Evolutionary conservation across 179 eudicot genomes (phyloP), one percentile per base, ranked within the genome.

Genomic region (Pouteria campechiana): DNA sequence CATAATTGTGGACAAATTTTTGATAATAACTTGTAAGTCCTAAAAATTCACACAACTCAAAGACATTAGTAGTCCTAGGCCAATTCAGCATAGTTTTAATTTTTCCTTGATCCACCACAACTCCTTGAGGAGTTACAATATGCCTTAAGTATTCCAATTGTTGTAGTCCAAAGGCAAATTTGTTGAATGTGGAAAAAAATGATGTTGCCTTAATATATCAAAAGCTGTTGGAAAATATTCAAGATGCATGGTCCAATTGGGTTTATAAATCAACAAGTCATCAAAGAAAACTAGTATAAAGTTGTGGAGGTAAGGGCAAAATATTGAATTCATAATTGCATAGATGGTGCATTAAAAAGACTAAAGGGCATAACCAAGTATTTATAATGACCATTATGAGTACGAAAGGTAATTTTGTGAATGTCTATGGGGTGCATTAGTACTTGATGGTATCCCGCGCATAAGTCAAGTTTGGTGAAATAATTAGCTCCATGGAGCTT

Each of bases 271-370:
- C 2, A 41, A 6, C 6, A 24, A 12, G 7, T 23, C 46, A 4
- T 41, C 46, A 6, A 41, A 24, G 16, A 22, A 23, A 0, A n/a
- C 7, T 16, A 37, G 4, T 5, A 41, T 12, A n/a, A n/a, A n/a
- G n/a, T n/a, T n/a, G n/a, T n/a, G n/a, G n/a, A n/a, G n/a, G n/a
- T n/a, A n/a, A n/a, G 12, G 31, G n/a, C 16, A n/a, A 23, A 41
- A 41, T 7, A 41, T 41, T 2, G 3, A 2, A 5, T 24, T 24
- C 18, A 41, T 41, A 2, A 14, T 10, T 5, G 32, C 5, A 11
- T 41, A 0, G 46, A 41, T 1, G 46, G 46, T 3, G 46, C 46
- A 41, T n/a, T n/a, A n/a, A n/a, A n/a, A n/a, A n/a, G n/a, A n/a
- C n/a, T n/a, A n/a, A n/a, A n/a, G n/a, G n/a, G n/a, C n/a, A n/a